Conservation (phyloP, 805 yeast species). For the Starmerella vaccinii region DNA sequence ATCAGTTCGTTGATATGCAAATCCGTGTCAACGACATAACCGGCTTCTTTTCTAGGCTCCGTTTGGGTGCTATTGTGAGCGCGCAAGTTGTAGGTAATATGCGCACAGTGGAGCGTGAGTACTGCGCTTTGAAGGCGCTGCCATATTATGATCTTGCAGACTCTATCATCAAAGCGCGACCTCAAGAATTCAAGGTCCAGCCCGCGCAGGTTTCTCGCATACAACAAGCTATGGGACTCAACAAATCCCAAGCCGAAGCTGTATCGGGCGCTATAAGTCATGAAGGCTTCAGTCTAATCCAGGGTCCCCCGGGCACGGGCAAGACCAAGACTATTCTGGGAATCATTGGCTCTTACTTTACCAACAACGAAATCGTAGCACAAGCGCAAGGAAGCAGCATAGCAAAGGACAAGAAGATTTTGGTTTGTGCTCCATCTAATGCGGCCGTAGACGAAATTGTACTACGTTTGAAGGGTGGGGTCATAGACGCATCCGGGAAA, state of each 20-base stretch:
- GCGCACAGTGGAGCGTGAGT: constrained; percentile 91
- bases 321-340: constrained; percentile 95
- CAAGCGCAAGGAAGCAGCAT: background rate
- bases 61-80: constrained; percentile 53
- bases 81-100: constrained; percentile 73
- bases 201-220: constrained; percentile 36
- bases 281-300: constrained; percentile 79
- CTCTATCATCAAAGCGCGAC: constrained; percentile 55
- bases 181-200: constrained; percentile 34
- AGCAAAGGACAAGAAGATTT: constrained; percentile 40
- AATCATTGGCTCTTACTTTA: constrained; percentile 61
- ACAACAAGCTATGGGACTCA: constrained; percentile 48
- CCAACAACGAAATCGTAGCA: constrained; percentile 22
- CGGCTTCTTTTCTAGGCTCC: constrained; percentile 43
- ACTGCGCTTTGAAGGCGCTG: constrained; percentile 67
- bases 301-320: constrained; percentile 99
- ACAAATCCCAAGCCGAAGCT: constrained; percentile 85
- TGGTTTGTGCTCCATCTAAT: constrained; percentile 96
- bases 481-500: constrained; percentile 37
- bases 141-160: constrained; percentile 69
- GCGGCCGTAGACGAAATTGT: constrained; percentile 98
- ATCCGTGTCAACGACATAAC: constrained; percentile 48
- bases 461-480: constrained; percentile 66
- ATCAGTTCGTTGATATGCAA: constrained; percentile 65
- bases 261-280: constrained; percentile 58